phyloP scores from a whole-genome alignment of 306 rosid genomes.

The Acacia melanoxylon region DNA sequence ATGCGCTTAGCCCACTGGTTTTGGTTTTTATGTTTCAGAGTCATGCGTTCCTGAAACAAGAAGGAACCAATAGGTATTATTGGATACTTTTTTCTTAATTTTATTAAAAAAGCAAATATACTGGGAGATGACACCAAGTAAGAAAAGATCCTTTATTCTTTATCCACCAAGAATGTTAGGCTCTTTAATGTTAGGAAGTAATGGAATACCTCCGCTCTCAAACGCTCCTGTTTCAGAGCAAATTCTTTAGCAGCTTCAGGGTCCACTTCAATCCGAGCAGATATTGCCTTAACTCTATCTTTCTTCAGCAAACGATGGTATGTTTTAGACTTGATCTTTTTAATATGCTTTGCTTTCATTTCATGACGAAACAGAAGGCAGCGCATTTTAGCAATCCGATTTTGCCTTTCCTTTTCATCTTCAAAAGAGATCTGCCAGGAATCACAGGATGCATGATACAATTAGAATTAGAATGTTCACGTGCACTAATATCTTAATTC shows the following conservation, averaged over 20 bases:
- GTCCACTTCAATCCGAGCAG: conserved; percentile 55
- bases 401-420: conserved; percentile 81
- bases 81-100: not conserved
- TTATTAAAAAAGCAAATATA: not conserved
- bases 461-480: conserved; percentile 19
- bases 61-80: conserved; percentile 24
- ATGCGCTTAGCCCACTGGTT: conserved; percentile 75
- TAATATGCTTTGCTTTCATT: conserved; percentile 69
- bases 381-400: conserved; percentile 90
- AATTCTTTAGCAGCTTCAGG: conserved; percentile 82
- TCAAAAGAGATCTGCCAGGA: conserved; percentile 65
- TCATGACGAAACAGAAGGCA: conserved; percentile 86
- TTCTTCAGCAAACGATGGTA: conserved; percentile 82
- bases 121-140: not conserved
- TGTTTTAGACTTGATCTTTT: conserved; percentile 86
- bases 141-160: not conserved
- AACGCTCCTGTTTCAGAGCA: conserved; percentile 75
- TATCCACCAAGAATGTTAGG: not conserved
- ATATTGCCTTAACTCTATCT: conserved; percentile 62
- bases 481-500: not conserved
- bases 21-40: conserved; percentile 70
- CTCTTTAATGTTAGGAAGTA: not conserved
- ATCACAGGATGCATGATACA: conserved; percentile 18
- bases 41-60: conserved; percentile 79
- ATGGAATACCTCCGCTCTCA: conserved; percentile 75